Evolutionary conservation across 2,329 filamentous ascomycete species (phyloP).

Genomic region (Aspergillus floridensis): DNA sequence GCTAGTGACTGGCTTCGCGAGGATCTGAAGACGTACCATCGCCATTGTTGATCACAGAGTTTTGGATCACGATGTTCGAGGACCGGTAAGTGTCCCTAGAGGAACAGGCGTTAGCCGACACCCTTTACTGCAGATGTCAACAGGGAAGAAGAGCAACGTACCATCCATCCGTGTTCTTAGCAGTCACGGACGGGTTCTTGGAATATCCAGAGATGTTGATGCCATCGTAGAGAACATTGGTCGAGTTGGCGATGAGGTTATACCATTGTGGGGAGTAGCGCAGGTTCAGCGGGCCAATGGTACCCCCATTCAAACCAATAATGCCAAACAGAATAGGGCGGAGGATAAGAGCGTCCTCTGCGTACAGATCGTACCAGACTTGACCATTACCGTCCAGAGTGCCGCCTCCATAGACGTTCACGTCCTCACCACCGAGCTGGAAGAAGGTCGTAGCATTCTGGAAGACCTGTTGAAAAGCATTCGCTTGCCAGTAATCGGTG

Average conservation of each 20-base stretch:
- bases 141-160: constrained; percentile 10
- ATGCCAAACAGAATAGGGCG: constrained; percentile 59
- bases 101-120: not conserved
- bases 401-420: constrained; percentile 67
- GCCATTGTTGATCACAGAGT: constrained; percentile 62
- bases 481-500: constrained; percentile 65
- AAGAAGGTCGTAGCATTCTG: constrained; percentile 68
- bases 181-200: constrained; percentile 49
- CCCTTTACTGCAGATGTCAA: not conserved
- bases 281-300: constrained; percentile 60
- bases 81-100: constrained; percentile 51
- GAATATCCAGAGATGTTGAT: constrained; percentile 59
- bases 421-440: constrained; percentile 62
- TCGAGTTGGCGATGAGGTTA: constrained; percentile 65
- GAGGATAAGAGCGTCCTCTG: constrained; percentile 55
- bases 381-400: constrained; percentile 64
- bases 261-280: constrained; percentile 63
- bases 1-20: no score
- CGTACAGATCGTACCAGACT: constrained; percentile 63
- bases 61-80: constrained; percentile 62
- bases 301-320: constrained; percentile 57
- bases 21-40: constrained; percentile 46
- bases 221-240: constrained; percentile 61
- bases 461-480: constrained; percentile 63
- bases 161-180: constrained; percentile 66